Evolutionary conservation across 2,329 filamentous ascomycete genomes (phyloP).

Genomic region (Ophiosphaerella korrae): DNA sequence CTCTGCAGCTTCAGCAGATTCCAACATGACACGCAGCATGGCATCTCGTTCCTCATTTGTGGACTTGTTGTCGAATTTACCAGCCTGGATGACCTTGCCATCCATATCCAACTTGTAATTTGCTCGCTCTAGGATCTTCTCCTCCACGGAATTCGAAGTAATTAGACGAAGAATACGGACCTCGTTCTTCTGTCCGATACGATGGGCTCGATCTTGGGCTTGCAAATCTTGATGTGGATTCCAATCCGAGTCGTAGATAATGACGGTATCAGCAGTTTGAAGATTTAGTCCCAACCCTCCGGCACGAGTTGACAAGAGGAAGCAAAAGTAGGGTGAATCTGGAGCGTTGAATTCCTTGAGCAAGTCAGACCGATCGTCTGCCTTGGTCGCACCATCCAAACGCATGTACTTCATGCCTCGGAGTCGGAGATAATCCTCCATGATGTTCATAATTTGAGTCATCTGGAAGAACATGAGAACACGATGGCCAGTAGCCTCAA

Average conservation of each 20-base stretch:
- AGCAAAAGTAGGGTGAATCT: constrained; percentile 92
- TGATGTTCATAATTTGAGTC: constrained; percentile 99
- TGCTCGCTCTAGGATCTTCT: constrained; percentile 96
- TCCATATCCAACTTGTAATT: constrained; percentile 99
- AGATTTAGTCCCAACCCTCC: constrained; percentile 97
- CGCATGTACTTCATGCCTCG: constrained; percentile 85
- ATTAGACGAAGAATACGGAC: constrained; percentile 95
- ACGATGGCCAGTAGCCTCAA: constrained; percentile 86
- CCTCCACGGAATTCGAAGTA: constrained; percentile 95
- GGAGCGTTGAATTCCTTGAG: constrained; percentile 88
- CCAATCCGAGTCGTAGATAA: constrained; percentile 99
- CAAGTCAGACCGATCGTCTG: constrained; percentile 92
- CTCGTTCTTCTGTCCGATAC: constrained; percentile 99
- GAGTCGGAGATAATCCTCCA: constrained; percentile 95
- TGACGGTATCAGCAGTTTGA: constrained; percentile 97
- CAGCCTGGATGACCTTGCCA: constrained; percentile 98
- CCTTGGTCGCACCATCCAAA: constrained; percentile 95
- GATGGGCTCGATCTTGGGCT: constrained; percentile 98
- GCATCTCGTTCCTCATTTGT: constrained; percentile 98
- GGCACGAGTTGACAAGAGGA: constrained; percentile 96
- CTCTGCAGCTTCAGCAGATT: constrained; percentile 72
- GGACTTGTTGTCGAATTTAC: constrained; percentile 99
- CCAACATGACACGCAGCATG: constrained; percentile 90
- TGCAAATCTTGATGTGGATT: constrained; percentile 99
- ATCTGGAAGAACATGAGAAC: constrained; percentile 99